Evolutionary conservation across 306 rosid genomes (phyloP).

Genomic region (Cucumis sativus): Cucumber_9930_V3 NC_026655.2:2866001-2866500

Average conservation of each 20-base stretch:
- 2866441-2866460: background rate
- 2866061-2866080: background rate
- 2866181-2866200: background rate
- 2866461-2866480: no score
- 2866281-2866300: background rate
- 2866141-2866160: background rate
- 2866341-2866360: background rate
- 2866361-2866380: background rate
- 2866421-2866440: background rate
- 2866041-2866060: background rate
- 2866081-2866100: background rate
- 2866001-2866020: background rate
- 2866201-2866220: background rate
- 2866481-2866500: no score
- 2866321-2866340: background rate
- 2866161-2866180: background rate
- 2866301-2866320: background rate
- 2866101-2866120: background rate
- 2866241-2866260: background rate
- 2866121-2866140: background rate
- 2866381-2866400: background rate
- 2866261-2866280: background rate
- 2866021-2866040: background rate
- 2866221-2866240: background rate
- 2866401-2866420: background rate